These are phyloP conservation scores for Aspergillus ruber DNA, from an alignment of 2,329 filamentous ascomycete species.

Conservation along the genomic window DNA sequence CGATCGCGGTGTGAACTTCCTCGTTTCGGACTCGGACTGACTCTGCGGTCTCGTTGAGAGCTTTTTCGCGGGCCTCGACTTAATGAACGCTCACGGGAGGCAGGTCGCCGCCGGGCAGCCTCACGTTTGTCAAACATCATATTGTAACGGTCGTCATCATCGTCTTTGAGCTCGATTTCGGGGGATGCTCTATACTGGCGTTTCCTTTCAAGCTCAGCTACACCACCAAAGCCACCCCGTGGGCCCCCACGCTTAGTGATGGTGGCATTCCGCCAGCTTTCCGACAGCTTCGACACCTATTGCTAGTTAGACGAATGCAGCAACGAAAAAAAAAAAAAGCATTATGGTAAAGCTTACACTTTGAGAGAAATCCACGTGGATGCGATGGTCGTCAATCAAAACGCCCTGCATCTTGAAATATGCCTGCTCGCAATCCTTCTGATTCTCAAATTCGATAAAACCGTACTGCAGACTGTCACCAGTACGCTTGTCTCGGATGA, in stretches of 20 bases:
- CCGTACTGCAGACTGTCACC: slow-evolving; percentile 95
- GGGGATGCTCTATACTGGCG: slow-evolving; percentile 76
- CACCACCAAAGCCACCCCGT: slow-evolving; percentile 81
- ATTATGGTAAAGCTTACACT: slow-evolving; percentile 55
- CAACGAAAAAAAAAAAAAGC: neutral
- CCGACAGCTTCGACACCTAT: slow-evolving; percentile 67
- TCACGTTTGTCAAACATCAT: slow-evolving; percentile 68
- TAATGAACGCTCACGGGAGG: slow-evolving; percentile 22
- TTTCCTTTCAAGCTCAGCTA: slow-evolving; percentile 80
- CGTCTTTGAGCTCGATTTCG: slow-evolving; percentile 39
- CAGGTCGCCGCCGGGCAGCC: slow-evolving; percentile 13
- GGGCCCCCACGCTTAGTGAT: slow-evolving; percentile 67
- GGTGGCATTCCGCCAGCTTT: slow-evolving; percentile 79
- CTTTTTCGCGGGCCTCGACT: slow-evolving; percentile 43
- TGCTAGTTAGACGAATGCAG: slow-evolving; percentile 13
- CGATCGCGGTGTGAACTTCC: slow-evolving; percentile 22
- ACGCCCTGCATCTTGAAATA: slow-evolving; percentile 99
- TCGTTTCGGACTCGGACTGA: slow-evolving; percentile 22
- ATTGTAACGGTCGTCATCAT: slow-evolving; percentile 53
- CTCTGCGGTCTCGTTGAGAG: slow-evolving; percentile 24
- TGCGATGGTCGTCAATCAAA: slow-evolving; percentile 91
- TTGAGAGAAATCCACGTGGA: slow-evolving; percentile 98
- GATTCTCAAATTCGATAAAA: slow-evolving; percentile 93
- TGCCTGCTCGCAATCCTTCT: slow-evolving; percentile 85
- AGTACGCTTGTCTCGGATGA: slow-evolving; percentile 88